Conservation (phyloP, 352 stramenopile genomes). For the Phytophthora boehmeriae region DNA sequence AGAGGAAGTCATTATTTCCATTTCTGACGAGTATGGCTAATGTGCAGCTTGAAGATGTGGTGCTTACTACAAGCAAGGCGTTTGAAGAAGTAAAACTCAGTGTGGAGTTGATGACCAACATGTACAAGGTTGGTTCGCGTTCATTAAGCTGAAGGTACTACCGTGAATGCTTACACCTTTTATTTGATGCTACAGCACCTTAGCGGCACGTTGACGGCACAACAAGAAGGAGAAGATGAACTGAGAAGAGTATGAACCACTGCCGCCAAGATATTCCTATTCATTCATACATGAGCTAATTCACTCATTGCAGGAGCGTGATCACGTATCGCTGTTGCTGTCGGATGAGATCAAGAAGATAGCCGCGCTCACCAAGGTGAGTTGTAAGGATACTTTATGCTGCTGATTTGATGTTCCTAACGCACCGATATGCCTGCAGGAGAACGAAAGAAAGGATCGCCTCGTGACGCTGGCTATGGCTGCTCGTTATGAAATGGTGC, state of each 20-base stretch:
- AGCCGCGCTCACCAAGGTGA: slow-evolving; percentile 64
- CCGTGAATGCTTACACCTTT: background rate
- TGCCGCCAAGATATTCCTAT: background rate
- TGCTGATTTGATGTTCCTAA: background rate
- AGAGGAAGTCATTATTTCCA: background rate
- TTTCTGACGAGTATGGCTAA: background rate
- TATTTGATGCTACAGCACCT: slow-evolving; percentile 34
- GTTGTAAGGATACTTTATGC: background rate
- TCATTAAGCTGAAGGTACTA: background rate
- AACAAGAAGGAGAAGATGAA: slow-evolving; percentile 66
- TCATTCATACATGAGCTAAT: background rate
- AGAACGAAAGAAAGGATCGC: slow-evolving; percentile 75
- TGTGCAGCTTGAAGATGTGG: slow-evolving; percentile 63
- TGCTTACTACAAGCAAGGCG: slow-evolving; percentile 57
- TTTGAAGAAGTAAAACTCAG: slow-evolving; percentile 84
- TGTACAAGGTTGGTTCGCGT: slow-evolving; percentile 73
- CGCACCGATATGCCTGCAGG: slow-evolving; percentile 24
- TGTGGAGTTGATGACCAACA: slow-evolving; percentile 86
- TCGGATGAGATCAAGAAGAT: slow-evolving; percentile 81
- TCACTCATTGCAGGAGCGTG: slow-evolving; percentile 45
- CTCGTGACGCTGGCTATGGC: slow-evolving; percentile 80
- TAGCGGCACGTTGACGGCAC: slow-evolving; percentile 46
- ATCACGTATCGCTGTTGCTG: slow-evolving; percentile 54
- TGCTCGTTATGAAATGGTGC: slow-evolving; percentile 73
- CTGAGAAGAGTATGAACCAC: slow-evolving; percentile 44